Percentiles rank a stretch among this genome's conserved stretches.
These are phyloP conservation scores for Mentha longifolia DNA, from an alignment of 257 asterid genomes.

Conservation along the genomic window DNA sequence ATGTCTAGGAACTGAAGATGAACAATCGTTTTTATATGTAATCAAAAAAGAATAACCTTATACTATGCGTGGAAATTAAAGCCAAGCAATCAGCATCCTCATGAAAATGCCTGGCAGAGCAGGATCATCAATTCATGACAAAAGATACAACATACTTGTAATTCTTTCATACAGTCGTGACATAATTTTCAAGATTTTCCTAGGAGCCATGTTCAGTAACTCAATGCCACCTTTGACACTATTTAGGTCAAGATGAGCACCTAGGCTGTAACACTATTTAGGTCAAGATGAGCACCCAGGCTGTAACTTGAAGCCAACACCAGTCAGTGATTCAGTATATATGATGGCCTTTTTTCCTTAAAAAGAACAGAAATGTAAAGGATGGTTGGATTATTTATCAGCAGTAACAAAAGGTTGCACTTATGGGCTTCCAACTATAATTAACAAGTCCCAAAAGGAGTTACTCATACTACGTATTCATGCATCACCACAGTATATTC, in stretches of 20 bases:
- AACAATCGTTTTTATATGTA: neutral
- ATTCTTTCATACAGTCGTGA: conserved; percentile 24
- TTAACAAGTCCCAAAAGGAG: conserved; percentile 2
- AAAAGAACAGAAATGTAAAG: neutral
- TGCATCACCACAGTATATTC: conserved; percentile 9
- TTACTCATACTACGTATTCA: neutral
- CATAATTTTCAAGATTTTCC: neutral
- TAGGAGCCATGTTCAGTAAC: neutral
- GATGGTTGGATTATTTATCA: conserved; percentile 8
- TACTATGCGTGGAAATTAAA: conserved; percentile 7
- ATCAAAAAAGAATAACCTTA: conserved; percentile 1
- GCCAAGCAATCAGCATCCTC: conserved; percentile 28
- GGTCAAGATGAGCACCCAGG: neutral
- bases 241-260: neutral
- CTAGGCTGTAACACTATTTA: conserved; percentile 11
- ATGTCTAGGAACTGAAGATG: conserved; percentile 11
- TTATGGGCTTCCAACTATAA: conserved; percentile 18
- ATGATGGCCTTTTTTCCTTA: neutral
- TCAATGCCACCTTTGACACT: conserved; percentile 12
- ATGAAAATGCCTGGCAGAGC: neutral
- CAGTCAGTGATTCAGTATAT: neutral
- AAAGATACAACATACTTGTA: neutral
- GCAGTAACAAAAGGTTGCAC: conserved; percentile 12
- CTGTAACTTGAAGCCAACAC: conserved; percentile 8
- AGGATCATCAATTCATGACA: conserved; percentile 2